These are phyloP conservation scores for Triangularia verruculosa DNA, from an alignment of 2,329 filamentous ascomycete genomes.

Conservation along the genomic window DNA sequence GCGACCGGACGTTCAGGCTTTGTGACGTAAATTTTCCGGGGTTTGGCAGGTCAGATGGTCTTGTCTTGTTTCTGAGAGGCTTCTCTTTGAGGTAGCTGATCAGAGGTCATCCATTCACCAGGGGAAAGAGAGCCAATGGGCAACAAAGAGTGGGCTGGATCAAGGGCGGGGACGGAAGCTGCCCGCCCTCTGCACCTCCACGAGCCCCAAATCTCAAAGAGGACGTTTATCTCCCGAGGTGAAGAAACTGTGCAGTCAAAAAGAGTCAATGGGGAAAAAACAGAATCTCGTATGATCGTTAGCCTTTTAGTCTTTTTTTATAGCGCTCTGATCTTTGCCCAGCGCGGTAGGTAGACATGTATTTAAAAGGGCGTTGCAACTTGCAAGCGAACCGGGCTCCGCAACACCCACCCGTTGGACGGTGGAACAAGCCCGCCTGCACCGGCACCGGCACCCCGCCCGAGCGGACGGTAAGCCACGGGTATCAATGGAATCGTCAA, in stretches of 20 bases:
- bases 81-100: background rate
- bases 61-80: background rate
- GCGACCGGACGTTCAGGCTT: background rate
- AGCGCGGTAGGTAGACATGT: background rate
- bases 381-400: no score
- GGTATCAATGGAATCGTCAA: background rate
- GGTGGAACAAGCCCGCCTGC: no score
- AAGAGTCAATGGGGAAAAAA: background rate
- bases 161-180: background rate
- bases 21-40: background rate
- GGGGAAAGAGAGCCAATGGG: background rate
- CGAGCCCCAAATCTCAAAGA: background rate
- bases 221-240: no score
- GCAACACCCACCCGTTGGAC: no score
- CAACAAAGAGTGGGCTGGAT: background rate
- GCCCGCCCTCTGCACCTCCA: background rate
- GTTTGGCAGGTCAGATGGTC: slow-evolving; percentile 3
- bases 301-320: background rate
- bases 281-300: background rate
- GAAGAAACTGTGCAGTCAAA: background rate
- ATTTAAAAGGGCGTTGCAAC: no score
- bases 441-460: background rate
- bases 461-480: background rate
- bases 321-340: background rate
- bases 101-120: background rate